A percentile compares a stretch with the other conserved stretches of the same genome.
Evolutionary conservation across 2,329 filamentous ascomycete species (phyloP).

Genomic region (Didymella pinodella): DNA sequence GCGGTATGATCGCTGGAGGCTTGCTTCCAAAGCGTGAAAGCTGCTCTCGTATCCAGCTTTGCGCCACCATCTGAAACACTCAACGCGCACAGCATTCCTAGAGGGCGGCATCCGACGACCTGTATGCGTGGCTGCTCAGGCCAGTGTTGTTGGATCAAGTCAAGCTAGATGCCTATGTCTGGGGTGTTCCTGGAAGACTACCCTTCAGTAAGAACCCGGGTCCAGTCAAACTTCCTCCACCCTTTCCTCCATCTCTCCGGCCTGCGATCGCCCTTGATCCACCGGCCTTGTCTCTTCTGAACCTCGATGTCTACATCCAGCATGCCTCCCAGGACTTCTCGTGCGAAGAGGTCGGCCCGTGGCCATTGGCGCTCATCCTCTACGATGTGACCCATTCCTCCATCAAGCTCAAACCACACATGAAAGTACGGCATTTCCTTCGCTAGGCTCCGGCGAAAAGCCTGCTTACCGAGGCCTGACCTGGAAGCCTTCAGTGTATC

Average conservation of each 20-base stretch:
- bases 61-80: conserved; percentile 32
- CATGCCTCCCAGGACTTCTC: conserved; percentile 93
- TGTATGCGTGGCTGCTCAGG: conserved; percentile 1
- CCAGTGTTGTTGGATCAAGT: neutral
- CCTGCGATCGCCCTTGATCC: conserved; percentile 73
- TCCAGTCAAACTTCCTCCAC: conserved; percentile 96
- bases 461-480: conserved; percentile 77
- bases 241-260: conserved; percentile 80
- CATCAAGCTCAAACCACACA: conserved; percentile 91
- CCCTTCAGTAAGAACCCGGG: conserved; percentile 65
- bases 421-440: conserved; percentile 99
- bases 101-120: neutral
- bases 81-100: conserved; percentile 23
- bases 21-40: conserved; percentile 19
- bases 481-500: conserved; percentile 75
- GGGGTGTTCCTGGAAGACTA: conserved; percentile 8
- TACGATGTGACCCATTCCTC: conserved; percentile 89
- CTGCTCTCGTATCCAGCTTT: conserved; percentile 18
- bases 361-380: conserved; percentile 90
- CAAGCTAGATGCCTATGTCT: neutral
- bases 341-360: conserved; percentile 86
- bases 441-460: conserved; percentile 82
- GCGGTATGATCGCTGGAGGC: conserved; percentile 25
- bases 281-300: conserved; percentile 88
- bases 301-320: conserved; percentile 81